phyloP scores from a whole-genome alignment of 2,329 filamentous ascomycete genomes.

The Talaromyces sp. region DNA sequence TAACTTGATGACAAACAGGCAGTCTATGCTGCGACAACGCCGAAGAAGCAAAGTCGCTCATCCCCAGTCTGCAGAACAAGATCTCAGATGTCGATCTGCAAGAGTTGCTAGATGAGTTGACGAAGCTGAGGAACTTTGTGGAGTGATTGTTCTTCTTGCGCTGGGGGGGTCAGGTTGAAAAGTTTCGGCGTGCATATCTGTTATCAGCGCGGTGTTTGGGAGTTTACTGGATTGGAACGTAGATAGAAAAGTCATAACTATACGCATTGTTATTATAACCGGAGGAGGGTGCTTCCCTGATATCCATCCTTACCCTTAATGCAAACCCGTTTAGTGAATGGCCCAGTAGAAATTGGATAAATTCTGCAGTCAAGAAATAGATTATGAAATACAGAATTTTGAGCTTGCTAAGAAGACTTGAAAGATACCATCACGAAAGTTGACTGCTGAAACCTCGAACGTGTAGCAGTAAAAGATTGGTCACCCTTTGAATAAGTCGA shows the following conservation, averaged over 20 bases:
- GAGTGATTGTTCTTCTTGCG: conserved; percentile 28
- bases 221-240: conserved; percentile 14
- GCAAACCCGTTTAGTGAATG: too few relatives aligned
- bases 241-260: background rate
- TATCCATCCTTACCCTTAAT: background rate
- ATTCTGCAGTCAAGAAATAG: too few relatives aligned
- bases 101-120: conserved; percentile 84
- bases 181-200: background rate
- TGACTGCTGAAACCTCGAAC: too few relatives aligned
- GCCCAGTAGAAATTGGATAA: too few relatives aligned
- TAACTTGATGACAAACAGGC: conserved; percentile 50
- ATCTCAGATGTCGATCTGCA: conserved; percentile 86
- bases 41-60: conserved; percentile 94
- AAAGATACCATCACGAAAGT: too few relatives aligned
- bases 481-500: too few relatives aligned
- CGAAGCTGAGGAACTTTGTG: conserved; percentile 63
- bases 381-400: too few relatives aligned
- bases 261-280: background rate
- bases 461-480: too few relatives aligned
- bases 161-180: background rate
- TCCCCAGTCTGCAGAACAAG: conserved; percentile 84
- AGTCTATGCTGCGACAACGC: conserved; percentile 88
- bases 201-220: conserved; percentile 29
- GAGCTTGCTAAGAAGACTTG: too few relatives aligned
- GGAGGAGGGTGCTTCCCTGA: background rate